phyloP scores from a whole-genome alignment of 495 filamentous ascomycete species.

The Chaetomium fimeti region DNA sequence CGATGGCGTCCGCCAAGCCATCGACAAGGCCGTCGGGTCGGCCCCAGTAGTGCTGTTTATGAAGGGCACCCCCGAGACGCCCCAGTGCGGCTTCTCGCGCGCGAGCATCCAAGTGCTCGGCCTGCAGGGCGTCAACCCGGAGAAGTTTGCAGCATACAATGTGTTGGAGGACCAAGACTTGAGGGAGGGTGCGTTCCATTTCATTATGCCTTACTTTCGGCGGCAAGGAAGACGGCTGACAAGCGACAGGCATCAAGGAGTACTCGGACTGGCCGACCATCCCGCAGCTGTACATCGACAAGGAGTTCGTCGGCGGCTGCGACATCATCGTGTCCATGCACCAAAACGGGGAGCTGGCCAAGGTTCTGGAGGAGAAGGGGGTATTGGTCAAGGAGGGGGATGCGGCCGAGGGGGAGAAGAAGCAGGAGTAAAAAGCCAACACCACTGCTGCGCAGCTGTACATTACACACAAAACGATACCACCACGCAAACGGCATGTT shows the following conservation, averaged over 20 bases:
- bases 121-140: constrained; percentile 92
- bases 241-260: constrained; percentile 81
- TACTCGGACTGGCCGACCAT: constrained; percentile 99
- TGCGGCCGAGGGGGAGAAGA: constrained; percentile 24
- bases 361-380: constrained; percentile 84
- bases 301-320: constrained; percentile 95
- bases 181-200: constrained; percentile 64
- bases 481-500: constrained; percentile 6
- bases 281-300: constrained; percentile 90
- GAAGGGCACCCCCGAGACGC: constrained; percentile 95
- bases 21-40: constrained; percentile 80
- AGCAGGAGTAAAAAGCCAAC: constrained; percentile 20
- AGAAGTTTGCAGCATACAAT: constrained; percentile 95
- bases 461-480: constrained; percentile 11
- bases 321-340: constrained; percentile 98
- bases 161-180: constrained; percentile 89
- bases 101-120: constrained; percentile 93
- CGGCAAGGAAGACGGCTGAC: constrained; percentile 9
- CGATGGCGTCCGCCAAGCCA: constrained; percentile 68
- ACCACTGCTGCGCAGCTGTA: constrained; percentile 12
- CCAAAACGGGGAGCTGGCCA: constrained; percentile 89
- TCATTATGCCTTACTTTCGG: neutral
- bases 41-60: constrained; percentile 96
- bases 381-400: constrained; percentile 53
- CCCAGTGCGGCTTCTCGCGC: constrained; percentile 97